Percentiles rank a stretch among this genome's conserved stretches.
Evolutionary conservation across 2,329 filamentous ascomycete genomes (phyloP).

Genomic region (Aspergillus uvarum): DNA sequence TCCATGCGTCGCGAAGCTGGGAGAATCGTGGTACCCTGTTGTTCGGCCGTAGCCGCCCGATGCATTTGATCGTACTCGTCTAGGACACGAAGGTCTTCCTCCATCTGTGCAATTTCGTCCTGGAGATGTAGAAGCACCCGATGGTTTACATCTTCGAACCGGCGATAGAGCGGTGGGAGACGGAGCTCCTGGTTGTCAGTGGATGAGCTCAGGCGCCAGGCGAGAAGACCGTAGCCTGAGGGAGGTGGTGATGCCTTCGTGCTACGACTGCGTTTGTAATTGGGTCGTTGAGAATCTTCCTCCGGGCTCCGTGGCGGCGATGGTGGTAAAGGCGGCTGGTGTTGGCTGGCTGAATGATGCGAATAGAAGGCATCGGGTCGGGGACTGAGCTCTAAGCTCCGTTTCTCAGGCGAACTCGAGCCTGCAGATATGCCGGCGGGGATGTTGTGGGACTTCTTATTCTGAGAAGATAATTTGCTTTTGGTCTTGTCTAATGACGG

Average conservation of each 20-base stretch:
- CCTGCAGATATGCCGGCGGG: conserved; percentile 17
- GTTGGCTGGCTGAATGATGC: conserved; percentile 19
- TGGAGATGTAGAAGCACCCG: conserved; percentile 79
- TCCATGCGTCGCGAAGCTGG: conserved; percentile 44
- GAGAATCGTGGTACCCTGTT: conserved; percentile 32
- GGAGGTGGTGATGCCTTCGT: conserved; percentile 23
- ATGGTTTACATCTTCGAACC: conserved; percentile 79
- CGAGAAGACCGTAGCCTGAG: conserved; percentile 40
- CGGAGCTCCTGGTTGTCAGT: conserved; percentile 26
- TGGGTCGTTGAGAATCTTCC: conserved; percentile 25
- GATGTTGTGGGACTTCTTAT: conserved; percentile 24
- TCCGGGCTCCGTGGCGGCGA: conserved; percentile 37
- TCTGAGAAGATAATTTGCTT: conserved; percentile 18
- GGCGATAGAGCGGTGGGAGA: conserved; percentile 69
- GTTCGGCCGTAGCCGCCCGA: conserved; percentile 32
- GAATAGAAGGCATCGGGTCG: conserved; percentile 36
- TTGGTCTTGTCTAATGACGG: conserved; percentile 29
- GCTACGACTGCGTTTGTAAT: conserved; percentile 23
- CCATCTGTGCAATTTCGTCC: conserved; percentile 78
- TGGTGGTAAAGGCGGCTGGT: conserved; percentile 30
- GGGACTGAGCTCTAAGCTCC: conserved; percentile 31
- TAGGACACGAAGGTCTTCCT: conserved; percentile 70
- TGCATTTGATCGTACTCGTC: conserved; percentile 58
- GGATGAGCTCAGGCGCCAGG: conserved; percentile 34
- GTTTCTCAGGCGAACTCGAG: conserved; percentile 24